These are phyloP conservation scores for Sporothrix pseudoabietina DNA, from an alignment of 2,329 filamentous ascomycete genomes.

Conservation along the genomic window DNA sequence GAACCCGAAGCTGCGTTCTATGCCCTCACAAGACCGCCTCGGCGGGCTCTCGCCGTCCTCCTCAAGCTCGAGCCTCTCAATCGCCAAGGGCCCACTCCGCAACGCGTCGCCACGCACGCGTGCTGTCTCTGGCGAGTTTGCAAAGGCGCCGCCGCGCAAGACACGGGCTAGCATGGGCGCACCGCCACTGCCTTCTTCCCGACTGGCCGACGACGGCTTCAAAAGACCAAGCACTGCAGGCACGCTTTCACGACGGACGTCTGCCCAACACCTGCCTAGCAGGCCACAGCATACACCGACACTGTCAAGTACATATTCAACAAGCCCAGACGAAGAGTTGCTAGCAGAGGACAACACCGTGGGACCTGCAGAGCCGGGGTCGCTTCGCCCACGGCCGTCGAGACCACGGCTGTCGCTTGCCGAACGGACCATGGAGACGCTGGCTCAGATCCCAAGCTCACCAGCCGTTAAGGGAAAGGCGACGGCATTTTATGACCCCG, in stretches of 20 bases:
- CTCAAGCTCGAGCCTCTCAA: constrained; percentile 17
- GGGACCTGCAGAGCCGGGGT: neutral
- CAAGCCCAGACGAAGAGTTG: constrained; percentile 9
- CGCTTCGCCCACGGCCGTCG: constrained; percentile 23
- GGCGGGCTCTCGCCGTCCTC: constrained; percentile 29
- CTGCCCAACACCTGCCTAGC: constrained; percentile 28
- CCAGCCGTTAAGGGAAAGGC: constrained; percentile 67
- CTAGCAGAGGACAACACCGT: neutral
- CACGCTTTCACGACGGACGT: constrained; percentile 31
- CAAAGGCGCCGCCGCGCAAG: constrained; percentile 16
- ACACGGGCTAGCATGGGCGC: constrained; percentile 13
- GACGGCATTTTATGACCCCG: constrained; percentile 71
- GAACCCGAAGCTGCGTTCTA: constrained; percentile 47
- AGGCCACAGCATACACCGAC: constrained; percentile 27
- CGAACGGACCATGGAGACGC: constrained; percentile 83
- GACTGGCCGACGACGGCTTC: constrained; percentile 19
- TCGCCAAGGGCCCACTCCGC: constrained; percentile 23
- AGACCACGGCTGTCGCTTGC: constrained; percentile 63
- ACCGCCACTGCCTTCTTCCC: constrained; percentile 5
- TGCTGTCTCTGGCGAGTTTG: constrained; percentile 35
- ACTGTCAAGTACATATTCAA: constrained; percentile 16
- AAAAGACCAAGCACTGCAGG: constrained; percentile 28
- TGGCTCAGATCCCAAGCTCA: constrained; percentile 76
- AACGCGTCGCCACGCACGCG: constrained; percentile 31
- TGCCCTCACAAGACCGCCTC: constrained; percentile 48